Base-by-base conservation (phyloP, 1,284 basidiomycete genomes). In the Irpex rosettiformis region DNA sequence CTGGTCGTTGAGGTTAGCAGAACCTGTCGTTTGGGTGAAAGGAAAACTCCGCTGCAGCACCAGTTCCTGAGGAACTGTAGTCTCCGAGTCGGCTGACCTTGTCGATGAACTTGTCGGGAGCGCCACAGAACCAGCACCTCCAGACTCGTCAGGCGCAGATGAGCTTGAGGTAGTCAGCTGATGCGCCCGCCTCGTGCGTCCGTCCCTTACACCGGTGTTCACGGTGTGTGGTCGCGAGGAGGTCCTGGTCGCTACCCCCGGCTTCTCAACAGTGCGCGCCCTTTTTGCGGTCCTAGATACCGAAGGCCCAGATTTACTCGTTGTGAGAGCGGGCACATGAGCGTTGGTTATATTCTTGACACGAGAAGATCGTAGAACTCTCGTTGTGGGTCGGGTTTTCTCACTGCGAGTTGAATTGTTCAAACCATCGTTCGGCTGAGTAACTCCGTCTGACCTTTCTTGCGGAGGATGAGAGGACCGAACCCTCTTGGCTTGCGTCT, bases 1-100 rank as follows among this genome's bases (percentile, higher is more conserved):
- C 22, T 56, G 60, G 37, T 61, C 61, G 11, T 27, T 28, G 48
- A 51, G n/a, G 18, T 18, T 45, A 22, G n/a, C 48, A 27, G 48
- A 33, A 54, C 47, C 40, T 40, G 53, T 55, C 47, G 60, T 37
- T 58, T 60, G 47, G 58, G 51, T 28, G 52, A 54, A 22, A 52
- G 30, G 55, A 25, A 24, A 45, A 7, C 45, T 58, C 54, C 10
- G 43, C n/a, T 53, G 30, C 13, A 10, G 24, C 11, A 18, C 21
- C 7, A 16, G 22, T 28, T 55, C 57, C 57, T 56, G 56, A 29
- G 25, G 29, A 40, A 62, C 61, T 58, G 61, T 61, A 60, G 62
- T 60, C 52, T 63, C 58, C 30, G 57, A 49, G 59, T 56, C 60
- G 65, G 61, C 61, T 63, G 65, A 67, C 63, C 62, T 59, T 48